Percentiles rank a stretch among this genome's conserved stretches.
These are phyloP conservation scores for Cladosporium oxysporum DNA, from an alignment of 2,329 filamentous ascomycete genomes.

Conservation along the genomic window DNA sequence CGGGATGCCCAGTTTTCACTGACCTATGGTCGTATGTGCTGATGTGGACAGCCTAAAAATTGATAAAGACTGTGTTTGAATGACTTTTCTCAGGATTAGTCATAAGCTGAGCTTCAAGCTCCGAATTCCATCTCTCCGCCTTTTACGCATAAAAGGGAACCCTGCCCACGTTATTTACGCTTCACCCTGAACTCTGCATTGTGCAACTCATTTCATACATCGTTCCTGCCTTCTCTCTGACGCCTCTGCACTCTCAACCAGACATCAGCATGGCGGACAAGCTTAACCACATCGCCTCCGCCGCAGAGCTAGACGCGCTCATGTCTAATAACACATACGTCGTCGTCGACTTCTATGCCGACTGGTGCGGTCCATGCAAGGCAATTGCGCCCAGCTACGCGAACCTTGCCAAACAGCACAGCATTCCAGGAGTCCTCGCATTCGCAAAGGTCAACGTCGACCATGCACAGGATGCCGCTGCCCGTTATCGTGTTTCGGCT, in stretches of 20 bases:
- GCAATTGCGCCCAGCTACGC: slow-evolving; percentile 77
- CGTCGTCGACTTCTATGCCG: slow-evolving; percentile 82
- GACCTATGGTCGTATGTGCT: slow-evolving; percentile 9
- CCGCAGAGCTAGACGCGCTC: slow-evolving; percentile 9
- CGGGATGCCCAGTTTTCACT: slow-evolving; percentile 3
- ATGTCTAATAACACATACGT: slow-evolving; percentile 13
- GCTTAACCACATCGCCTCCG: slow-evolving; percentile 10
- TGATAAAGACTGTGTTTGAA: background rate
- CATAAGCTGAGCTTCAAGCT: slow-evolving; percentile 12
- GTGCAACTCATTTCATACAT: slow-evolving; percentile 5
- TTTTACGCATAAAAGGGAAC: background rate
- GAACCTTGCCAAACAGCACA: slow-evolving; percentile 41
- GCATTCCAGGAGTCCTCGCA: slow-evolving; percentile 38
- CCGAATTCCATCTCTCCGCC: slow-evolving; percentile 11
- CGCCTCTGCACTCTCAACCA: slow-evolving; percentile 7
- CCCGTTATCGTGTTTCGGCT: slow-evolving; percentile 77
- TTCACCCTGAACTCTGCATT: background rate
- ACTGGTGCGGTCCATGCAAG: slow-evolving; percentile 95
- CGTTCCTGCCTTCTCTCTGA: background rate
- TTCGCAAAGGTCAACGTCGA: slow-evolving; percentile 95
- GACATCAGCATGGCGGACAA: slow-evolving; percentile 13
- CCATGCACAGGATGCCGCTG: slow-evolving; percentile 70
- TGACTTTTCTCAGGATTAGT: slow-evolving; percentile 6
- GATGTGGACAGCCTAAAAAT: too few species aligned
- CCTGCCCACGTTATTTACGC: background rate